Base-by-base conservation (phyloP, 306 rosid genomes). In the Notholithocarpus densiflorus region DNA sequence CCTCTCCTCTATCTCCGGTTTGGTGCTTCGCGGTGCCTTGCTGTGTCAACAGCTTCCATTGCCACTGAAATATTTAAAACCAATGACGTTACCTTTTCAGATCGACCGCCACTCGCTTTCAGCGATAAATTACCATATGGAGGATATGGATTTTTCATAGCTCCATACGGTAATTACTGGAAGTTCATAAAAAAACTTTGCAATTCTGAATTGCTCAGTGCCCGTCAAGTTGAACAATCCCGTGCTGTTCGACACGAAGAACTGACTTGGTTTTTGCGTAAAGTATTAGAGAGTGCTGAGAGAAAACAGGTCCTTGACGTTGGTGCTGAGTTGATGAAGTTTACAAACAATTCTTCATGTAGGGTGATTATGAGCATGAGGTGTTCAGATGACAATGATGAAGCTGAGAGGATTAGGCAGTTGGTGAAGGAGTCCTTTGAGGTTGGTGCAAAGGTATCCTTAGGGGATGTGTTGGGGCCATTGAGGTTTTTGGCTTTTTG, bases 381-480 rank as follows among this genome's bases (percentile, higher is more conserved):
- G 59, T 81, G 88, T 13, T 81, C 87, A 2, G 89, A 84, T 72
- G 77, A 79, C 1, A 60, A 75, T 13, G 77, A 80, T 2, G 92
- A 88, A 54, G 88, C 82, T 0, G 85, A 80, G 54, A 88, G 55
- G 56, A 79, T 88, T 5, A 76, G 88, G 71, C 76, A 71, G 29
- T 64, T 88, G 21, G 87, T 86, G 56, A 86, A 81, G 77, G 86
- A 84, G 19, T 74, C 87, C 0, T 31, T 84, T 74, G 81, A 82
- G 8, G 56, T 82, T 10, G 88, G 80, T 26, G 86, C 86, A 4
- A 84, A 86, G 76, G 80, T 86, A 24, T 83, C 84, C 1, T 88
- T 78, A n/a, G 60, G 85, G n/a, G 87, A 89, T 61, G 90, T 86
- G 34, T 56, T 89, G 73, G 90, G 90, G 45, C 87, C 90, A 0